These are phyloP conservation scores for Melanomma pulvis-pyrius DNA, from an alignment of 495 filamentous ascomycete genomes.

Conservation along the genomic window DNA sequence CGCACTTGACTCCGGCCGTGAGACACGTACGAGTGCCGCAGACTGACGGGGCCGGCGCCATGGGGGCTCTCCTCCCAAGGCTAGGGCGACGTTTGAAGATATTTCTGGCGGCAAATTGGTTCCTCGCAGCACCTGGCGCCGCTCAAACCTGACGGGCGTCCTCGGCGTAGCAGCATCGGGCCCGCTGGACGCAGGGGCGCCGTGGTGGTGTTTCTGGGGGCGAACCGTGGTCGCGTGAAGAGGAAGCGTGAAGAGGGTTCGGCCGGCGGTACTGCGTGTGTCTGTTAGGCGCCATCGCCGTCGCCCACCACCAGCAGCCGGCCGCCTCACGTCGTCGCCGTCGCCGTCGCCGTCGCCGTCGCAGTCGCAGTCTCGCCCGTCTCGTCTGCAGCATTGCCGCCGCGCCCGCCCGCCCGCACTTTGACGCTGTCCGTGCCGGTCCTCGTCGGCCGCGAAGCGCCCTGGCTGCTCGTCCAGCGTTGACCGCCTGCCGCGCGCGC, in stretches of 20 bases:
- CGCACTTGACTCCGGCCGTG: not conserved
- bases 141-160: slow-evolving; percentile 32
- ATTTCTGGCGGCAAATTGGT: slow-evolving; percentile 3
- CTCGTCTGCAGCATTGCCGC: not conserved
- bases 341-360: not conserved
- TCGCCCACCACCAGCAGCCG: not conserved
- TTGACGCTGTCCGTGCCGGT: no score
- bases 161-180: not conserved
- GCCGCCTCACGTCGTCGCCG: not conserved
- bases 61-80: not conserved
- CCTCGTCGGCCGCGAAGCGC: no score
- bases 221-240: slow-evolving; percentile 3
- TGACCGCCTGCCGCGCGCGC: not conserved
- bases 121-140: not conserved
- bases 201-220: no score
- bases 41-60: not conserved
- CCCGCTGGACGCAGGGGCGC: not conserved
- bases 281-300: not conserved
- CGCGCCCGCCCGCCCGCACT: not conserved
- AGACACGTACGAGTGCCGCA: slow-evolving; percentile 1
- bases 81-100: slow-evolving; percentile 20
- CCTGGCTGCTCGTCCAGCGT: not conserved
- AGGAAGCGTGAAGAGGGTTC: not conserved
- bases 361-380: not conserved
- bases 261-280: not conserved